Evolutionary conservation across 2,329 filamentous ascomycete species (phyloP).

Genomic region (Septoria linicola): DNA sequence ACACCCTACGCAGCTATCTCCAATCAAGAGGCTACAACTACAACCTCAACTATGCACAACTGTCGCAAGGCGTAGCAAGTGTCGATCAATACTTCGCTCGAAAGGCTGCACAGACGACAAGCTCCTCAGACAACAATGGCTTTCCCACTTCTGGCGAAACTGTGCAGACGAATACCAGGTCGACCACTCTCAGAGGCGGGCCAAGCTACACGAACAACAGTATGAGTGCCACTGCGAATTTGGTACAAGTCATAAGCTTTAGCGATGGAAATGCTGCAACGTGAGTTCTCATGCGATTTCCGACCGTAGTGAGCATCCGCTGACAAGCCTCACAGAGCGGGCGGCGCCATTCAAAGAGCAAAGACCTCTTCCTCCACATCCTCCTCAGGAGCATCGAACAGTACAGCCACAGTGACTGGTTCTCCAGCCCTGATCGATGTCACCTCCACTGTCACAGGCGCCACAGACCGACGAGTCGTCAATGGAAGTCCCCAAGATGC

Average conservation of each 20-base stretch:
- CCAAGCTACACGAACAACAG: slow-evolving; percentile 20
- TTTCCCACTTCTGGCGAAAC: slow-evolving; percentile 9
- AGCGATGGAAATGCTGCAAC: slow-evolving; percentile 18
- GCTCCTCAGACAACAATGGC: slow-evolving; percentile 11
- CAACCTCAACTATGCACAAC: slow-evolving; percentile 17
- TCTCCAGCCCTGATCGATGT: slow-evolving; percentile 10
- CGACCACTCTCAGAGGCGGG: slow-evolving; percentile 12
- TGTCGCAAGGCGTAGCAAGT: slow-evolving; percentile 10
- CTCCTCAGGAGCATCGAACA: slow-evolving; percentile 16
- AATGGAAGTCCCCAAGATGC: slow-evolving; percentile 13
- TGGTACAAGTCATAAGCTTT: slow-evolving; percentile 13
- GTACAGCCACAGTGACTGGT: slow-evolving; percentile 14
- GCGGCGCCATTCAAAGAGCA: slow-evolving; percentile 17
- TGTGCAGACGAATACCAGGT: slow-evolving; percentile 12
- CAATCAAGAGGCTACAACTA: slow-evolving; percentile 16
- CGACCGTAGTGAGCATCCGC: neutral
- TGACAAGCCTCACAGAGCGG: slow-evolving; percentile 3
- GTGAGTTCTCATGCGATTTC: neutral
- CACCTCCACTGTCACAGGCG: slow-evolving; percentile 8
- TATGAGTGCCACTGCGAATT: slow-evolving; percentile 9
- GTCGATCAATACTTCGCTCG: slow-evolving; percentile 16
- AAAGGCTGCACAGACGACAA: slow-evolving; percentile 10
- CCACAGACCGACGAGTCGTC: slow-evolving; percentile 5
- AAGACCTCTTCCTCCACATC: slow-evolving; percentile 16
- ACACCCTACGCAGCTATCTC: slow-evolving; percentile 10